These are phyloP conservation scores for Sedum album DNA, from an alignment of 164 flowering plant genomes.

Conservation along the genomic window DNA sequence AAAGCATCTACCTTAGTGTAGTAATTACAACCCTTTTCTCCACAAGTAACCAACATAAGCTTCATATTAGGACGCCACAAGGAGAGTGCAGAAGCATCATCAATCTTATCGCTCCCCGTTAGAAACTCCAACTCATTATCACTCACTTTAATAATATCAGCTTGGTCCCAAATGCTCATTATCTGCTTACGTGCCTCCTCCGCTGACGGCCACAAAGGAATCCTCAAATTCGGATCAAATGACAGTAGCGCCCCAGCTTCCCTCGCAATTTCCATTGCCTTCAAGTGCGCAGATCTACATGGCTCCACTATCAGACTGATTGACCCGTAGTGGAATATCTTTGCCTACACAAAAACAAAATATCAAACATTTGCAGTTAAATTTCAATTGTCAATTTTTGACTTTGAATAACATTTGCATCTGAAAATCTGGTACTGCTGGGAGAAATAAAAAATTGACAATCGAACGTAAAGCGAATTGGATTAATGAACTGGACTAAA, in stretches of 20 bases:
- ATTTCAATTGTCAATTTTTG: too few species aligned
- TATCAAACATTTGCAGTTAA: neutral
- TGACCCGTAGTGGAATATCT: conserved; percentile 86
- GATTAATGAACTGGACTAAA: too few species aligned
- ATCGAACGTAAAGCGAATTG: too few species aligned
- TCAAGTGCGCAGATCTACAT: conserved; percentile 27
- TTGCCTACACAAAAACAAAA: conserved; percentile 39
- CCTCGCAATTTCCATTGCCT: conserved; percentile 78
- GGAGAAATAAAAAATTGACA: too few species aligned
- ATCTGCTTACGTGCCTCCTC: conserved; percentile 12
- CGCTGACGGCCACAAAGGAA: conserved; percentile 9
- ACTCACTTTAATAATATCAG: conserved; percentile 7
- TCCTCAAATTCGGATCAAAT: conserved; percentile 6
- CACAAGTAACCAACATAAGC: conserved; percentile 9
- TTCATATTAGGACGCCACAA: conserved; percentile 11
- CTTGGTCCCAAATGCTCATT: conserved; percentile 11
- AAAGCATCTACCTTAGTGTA: conserved; percentile 8
- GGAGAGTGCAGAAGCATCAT: conserved; percentile 7
- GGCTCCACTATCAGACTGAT: conserved; percentile 95
- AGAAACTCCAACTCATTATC: conserved; percentile 9
- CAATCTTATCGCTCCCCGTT: conserved; percentile 8
- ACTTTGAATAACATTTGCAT: too few species aligned
- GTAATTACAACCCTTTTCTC: conserved; percentile 11
- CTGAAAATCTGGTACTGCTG: too few species aligned
- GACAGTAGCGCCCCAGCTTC: conserved; percentile 45